Evolutionary conservation across 352 stramenopile genomes (phyloP).

Genomic region (Phytophthora rubi): DNA sequence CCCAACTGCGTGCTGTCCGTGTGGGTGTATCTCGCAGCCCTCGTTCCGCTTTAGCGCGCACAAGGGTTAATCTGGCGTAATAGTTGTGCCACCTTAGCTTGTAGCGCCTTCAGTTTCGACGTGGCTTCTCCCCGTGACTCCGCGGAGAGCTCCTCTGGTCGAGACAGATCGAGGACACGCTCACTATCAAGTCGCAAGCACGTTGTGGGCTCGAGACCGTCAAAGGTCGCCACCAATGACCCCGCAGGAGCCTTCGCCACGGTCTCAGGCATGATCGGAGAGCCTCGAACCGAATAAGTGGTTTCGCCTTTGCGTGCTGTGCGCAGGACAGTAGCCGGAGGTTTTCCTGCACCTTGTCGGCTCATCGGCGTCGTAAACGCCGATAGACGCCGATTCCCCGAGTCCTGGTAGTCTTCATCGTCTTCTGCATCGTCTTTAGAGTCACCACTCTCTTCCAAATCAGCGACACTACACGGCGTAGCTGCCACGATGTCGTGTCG

Average conservation of each 20-base stretch:
- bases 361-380: constrained; percentile 53
- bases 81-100: constrained; percentile 72
- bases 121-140: constrained; percentile 62
- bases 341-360: constrained; percentile 16
- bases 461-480: constrained; percentile 42
- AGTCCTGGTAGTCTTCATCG: constrained; percentile 10
- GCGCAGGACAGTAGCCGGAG: constrained; percentile 54
- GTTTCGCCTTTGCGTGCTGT: constrained; percentile 78
- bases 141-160: constrained; percentile 65
- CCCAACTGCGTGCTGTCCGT: constrained; percentile 90
- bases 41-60: constrained; percentile 42
- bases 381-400: constrained; percentile 33
- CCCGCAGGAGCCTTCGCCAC: constrained; percentile 58
- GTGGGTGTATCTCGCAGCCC: constrained; percentile 92
- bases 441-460: constrained; percentile 23
- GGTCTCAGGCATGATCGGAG: constrained; percentile 66
- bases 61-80: constrained; percentile 64
- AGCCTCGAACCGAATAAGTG: constrained; percentile 73
- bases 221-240: constrained; percentile 71
- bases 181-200: constrained; percentile 71
- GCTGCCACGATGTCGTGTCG: constrained; percentile 48
- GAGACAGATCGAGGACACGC: constrained; percentile 64
- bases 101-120: constrained; percentile 70
- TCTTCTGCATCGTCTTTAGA: constrained; percentile 16
- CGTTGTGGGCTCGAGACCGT: constrained; percentile 48